Evolutionary conservation across 306 rosid species (phyloP).

Genomic region (Luffa aegyptiaca): DNA sequence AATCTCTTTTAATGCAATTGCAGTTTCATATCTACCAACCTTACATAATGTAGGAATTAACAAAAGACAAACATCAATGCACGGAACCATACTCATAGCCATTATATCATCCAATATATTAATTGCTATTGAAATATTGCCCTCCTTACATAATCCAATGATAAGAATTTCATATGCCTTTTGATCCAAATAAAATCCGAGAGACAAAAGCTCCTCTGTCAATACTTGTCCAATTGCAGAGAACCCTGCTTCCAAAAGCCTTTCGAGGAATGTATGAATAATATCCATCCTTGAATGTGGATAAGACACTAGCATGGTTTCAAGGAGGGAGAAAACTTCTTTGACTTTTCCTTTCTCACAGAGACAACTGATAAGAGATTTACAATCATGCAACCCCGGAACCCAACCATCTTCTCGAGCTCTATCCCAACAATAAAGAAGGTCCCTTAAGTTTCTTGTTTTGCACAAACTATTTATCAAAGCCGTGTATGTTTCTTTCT

Average conservation of each 20-base stretch:
- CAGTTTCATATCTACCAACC: slow-evolving; percentile 43
- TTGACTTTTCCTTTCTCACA: slow-evolving; percentile 35
- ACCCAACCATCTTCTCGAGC: slow-evolving; percentile 51
- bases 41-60: slow-evolving; percentile 57
- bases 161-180: slow-evolving; percentile 41
- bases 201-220: slow-evolving; percentile 35
- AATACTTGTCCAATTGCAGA: slow-evolving; percentile 30
- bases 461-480: slow-evolving; percentile 46
- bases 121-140: slow-evolving; percentile 38
- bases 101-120: slow-evolving; percentile 44
- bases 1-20: slow-evolving; percentile 43
- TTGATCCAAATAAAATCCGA: slow-evolving; percentile 35
- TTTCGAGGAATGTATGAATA: slow-evolving; percentile 39
- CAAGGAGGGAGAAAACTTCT: slow-evolving; percentile 56
- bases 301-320: slow-evolving; percentile 45
- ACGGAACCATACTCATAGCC: slow-evolving; percentile 33
- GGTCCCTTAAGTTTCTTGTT: slow-evolving; percentile 49
- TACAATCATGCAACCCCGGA: slow-evolving; percentile 43
- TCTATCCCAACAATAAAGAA: slow-evolving; percentile 39
- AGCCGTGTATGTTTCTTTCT: slow-evolving; percentile 48
- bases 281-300: slow-evolving; percentile 39
- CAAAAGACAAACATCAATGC: slow-evolving; percentile 33
- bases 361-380: slow-evolving; percentile 35
- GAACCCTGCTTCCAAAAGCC: slow-evolving; percentile 35
- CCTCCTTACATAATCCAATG: slow-evolving; percentile 39